A percentile compares a stretch with the other conserved stretches of the same genome.
Evolutionary conservation across 805 yeast genomes (phyloP).

Genomic region (Candida awuae): DNA sequence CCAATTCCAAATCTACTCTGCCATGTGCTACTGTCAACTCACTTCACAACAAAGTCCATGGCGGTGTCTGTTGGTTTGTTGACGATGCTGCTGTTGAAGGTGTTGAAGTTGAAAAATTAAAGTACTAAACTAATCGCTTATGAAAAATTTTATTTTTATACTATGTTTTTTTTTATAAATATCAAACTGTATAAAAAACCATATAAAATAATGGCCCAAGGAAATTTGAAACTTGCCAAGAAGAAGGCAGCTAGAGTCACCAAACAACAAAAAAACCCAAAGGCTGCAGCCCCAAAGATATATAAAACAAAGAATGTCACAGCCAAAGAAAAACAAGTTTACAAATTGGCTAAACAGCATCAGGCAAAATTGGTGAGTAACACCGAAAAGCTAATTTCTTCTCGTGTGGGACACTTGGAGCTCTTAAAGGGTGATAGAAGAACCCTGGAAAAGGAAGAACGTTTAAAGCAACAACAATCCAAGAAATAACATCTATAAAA

Average conservation of each 20-base stretch:
- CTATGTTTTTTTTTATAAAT: too few species aligned
- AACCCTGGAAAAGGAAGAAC: conserved; percentile 54
- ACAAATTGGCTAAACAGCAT: conserved; percentile 51
- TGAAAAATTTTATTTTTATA: too few species aligned
- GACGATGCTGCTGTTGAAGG: conserved; percentile 69
- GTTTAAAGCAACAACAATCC: conserved; percentile 20
- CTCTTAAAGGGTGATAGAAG: conserved; percentile 85
- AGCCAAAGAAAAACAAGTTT: conserved; percentile 36
- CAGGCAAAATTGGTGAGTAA: conserved; percentile 14
- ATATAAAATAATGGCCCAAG: conserved; percentile 79
- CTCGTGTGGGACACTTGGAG: conserved; percentile 92
- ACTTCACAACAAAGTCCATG: conserved; percentile 29
- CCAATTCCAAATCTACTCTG: conserved; percentile 33
- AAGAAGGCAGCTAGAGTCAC: conserved; percentile 49
- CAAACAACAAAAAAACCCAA: conserved; percentile 57
- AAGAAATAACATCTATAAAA: not conserved
- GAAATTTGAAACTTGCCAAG: conserved; percentile 47
- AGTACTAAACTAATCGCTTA: too few species aligned
- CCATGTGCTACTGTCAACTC: conserved; percentile 75
- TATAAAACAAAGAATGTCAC: conserved; percentile 58
- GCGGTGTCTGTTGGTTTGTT: conserved; percentile 73
- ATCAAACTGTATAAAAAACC: not conserved
- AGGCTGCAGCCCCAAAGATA: conserved; percentile 66
- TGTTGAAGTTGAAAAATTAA: conserved; percentile 29
- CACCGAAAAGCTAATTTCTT: conserved; percentile 80